Evolutionary conservation across 768 basidiomycete genomes (phyloP).

Genomic region (Rhizopogon rudus): DNA sequence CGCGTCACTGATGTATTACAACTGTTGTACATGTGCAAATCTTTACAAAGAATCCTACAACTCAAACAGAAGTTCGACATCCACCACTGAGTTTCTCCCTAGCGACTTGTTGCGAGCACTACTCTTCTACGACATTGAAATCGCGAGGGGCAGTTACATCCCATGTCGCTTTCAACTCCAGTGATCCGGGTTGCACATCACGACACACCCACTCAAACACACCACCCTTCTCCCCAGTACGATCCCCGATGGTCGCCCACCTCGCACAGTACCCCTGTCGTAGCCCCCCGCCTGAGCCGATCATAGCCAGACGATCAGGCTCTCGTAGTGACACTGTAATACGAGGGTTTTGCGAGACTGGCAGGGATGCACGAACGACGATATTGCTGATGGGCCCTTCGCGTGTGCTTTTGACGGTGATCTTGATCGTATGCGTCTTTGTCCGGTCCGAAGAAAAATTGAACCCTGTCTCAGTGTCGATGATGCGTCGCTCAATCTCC

Average conservation of each 20-base stretch:
- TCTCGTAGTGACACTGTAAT: conserved; percentile 24
- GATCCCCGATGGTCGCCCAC: conserved; percentile 15
- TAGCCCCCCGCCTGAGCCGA: conserved; percentile 7
- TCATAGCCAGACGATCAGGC: conserved; percentile 19
- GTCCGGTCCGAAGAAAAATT: too few relatives aligned
- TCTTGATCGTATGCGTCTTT: conserved; percentile 10
- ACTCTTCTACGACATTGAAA: conserved; percentile 11
- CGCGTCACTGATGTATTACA: neutral
- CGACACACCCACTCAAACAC: conserved; percentile 26
- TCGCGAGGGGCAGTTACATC: conserved; percentile 22
- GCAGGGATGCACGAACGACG: conserved; percentile 22
- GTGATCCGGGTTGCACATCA: conserved; percentile 16
- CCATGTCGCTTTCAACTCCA: conserved; percentile 23
- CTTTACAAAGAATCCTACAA: neutral
- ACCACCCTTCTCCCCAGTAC: conserved; percentile 16
- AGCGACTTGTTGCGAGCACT: too few relatives aligned
- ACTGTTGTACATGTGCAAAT: neutral
- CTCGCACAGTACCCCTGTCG: conserved; percentile 11
- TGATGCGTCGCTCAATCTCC: conserved; percentile 9
- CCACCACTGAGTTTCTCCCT: neutral
- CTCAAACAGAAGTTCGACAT: neutral
- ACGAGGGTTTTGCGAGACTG: conserved; percentile 21
- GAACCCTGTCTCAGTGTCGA: neutral
- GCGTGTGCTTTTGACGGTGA: conserved; percentile 12
- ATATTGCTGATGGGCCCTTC: conserved; percentile 5